A percentile compares a stretch with the other conserved stretches of the same genome.
phyloP scores from a whole-genome alignment of 1,284 basidiomycete species.

The Irpex lacteus region DNA sequence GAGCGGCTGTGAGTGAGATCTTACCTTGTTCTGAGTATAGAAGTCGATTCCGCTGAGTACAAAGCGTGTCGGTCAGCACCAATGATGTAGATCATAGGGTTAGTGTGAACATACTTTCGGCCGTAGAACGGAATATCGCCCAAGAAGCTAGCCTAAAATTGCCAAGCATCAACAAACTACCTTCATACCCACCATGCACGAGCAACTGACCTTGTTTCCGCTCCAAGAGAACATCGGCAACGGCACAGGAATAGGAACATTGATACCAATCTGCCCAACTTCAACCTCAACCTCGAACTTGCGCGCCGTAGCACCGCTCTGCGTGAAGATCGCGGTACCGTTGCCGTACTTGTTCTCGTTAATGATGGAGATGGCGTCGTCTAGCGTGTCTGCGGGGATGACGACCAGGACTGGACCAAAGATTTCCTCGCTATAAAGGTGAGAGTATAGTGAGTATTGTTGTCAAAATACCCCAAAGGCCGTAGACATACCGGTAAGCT shows the following conservation, averaged over 20 bases:
- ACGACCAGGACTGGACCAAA: slow-evolving; percentile 91
- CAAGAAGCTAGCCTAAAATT: slow-evolving; percentile 68
- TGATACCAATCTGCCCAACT: slow-evolving; percentile 92
- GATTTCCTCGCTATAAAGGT: no score
- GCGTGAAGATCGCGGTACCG: slow-evolving; percentile 96
- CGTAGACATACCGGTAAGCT: slow-evolving; percentile 81
- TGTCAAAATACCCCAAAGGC: no score
- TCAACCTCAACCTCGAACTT: slow-evolving; percentile 91
- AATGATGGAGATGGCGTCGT: slow-evolving; percentile 89
- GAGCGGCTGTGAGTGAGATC: not conserved
- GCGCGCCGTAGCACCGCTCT: slow-evolving; percentile 93
- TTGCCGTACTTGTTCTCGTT: slow-evolving; percentile 92
- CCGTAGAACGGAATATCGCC: slow-evolving; percentile 93
- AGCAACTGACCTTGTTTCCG: slow-evolving; percentile 71
- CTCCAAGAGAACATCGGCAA: slow-evolving; percentile 93
- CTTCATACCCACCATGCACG: slow-evolving; percentile 2
- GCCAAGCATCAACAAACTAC: slow-evolving; percentile 13
- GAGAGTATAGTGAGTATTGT: no score
- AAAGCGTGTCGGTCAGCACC: slow-evolving; percentile 4
- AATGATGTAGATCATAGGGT: not conserved
- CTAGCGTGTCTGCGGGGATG: slow-evolving; percentile 80
- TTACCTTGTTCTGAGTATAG: slow-evolving; percentile 86
- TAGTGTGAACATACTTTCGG: slow-evolving; percentile 51
- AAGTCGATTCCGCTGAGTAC: slow-evolving; percentile 75
- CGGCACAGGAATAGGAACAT: slow-evolving; percentile 90